These are phyloP conservation scores for Solanum pennellii DNA, from an alignment of 257 asterid genomes.

Conservation along the genomic window DNA sequence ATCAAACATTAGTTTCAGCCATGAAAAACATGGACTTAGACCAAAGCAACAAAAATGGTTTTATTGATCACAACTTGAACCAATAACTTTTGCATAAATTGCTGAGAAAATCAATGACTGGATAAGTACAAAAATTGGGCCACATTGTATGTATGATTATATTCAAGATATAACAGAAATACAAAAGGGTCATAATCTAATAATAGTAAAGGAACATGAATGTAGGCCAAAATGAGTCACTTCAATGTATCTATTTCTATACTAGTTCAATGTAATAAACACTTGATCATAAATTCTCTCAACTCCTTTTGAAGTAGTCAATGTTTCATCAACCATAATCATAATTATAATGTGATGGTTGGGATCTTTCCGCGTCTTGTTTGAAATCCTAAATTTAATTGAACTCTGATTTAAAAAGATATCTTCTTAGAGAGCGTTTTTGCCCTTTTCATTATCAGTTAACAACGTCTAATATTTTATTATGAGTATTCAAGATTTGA, in stretches of 20 bases:
- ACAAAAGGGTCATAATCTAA: not conserved
- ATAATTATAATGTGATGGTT: not conserved
- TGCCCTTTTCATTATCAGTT: too few species aligned
- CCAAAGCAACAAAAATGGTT: not conserved
- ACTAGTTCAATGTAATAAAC: not conserved
- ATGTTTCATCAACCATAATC: not conserved
- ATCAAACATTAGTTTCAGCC: not conserved
- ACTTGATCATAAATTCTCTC: not conserved
- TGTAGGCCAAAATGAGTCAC: not conserved
- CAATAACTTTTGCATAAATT: not conserved
- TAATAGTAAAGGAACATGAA: not conserved
- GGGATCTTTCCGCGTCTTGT: not conserved
- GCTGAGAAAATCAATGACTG: not conserved
- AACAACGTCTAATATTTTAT: too few species aligned
- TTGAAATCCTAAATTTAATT: too few species aligned
- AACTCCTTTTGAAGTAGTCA: not conserved
- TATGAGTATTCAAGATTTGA: too few species aligned
- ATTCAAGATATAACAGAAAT: not conserved
- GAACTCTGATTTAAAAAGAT: not conserved
- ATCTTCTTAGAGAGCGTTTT: not conserved
- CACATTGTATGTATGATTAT: not conserved
- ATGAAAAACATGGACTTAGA: not conserved
- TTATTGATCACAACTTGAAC: not conserved
- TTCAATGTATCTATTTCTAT: not conserved
- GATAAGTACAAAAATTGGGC: not conserved